phyloP scores from a whole-genome alignment of 2,329 filamentous ascomycete species.

The Stemphylium beticola region DNA sequence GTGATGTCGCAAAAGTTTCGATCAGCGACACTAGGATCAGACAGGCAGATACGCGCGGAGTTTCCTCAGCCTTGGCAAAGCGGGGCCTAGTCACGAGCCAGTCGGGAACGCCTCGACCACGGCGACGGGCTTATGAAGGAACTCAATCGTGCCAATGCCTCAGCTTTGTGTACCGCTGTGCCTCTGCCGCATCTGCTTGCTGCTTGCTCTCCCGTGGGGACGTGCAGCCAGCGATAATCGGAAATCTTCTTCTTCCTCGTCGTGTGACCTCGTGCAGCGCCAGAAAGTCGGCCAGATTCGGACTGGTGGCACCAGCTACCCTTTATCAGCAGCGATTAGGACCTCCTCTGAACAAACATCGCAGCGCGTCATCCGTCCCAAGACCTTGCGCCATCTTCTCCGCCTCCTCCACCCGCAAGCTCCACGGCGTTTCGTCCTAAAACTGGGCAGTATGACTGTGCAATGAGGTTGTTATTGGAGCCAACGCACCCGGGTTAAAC shows the following conservation, averaged over 20 bases:
- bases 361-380: conserved; percentile 37
- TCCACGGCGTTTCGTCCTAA: conserved; percentile 32
- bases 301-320: conserved; percentile 23
- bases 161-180: conserved; percentile 10
- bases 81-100: conserved; percentile 13
- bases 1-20: conserved; percentile 4
- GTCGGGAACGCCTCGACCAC: conserved; percentile 13
- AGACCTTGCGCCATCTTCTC: conserved; percentile 28
- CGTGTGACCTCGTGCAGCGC: conserved; percentile 33
- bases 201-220: not conserved
- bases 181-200: conserved; percentile 2
- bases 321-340: conserved; percentile 38
- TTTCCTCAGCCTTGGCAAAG: conserved; percentile 29
- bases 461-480: conserved; percentile 38
- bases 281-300: conserved; percentile 20
- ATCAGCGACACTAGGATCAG: conserved; percentile 1
- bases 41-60: conserved; percentile 16
- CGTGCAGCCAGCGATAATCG: conserved; percentile 7
- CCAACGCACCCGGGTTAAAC: conserved; percentile 41
- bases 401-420: conserved; percentile 24
- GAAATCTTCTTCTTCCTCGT: conserved; percentile 17
- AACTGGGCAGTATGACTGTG: conserved; percentile 20
- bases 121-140: conserved; percentile 13
- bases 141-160: conserved; percentile 4
- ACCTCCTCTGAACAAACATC: conserved; percentile 26